These are phyloP conservation scores for Neocatenulostroma microsporum DNA, from an alignment of 2,329 filamentous ascomycete species.

Conservation along the genomic window DNA sequence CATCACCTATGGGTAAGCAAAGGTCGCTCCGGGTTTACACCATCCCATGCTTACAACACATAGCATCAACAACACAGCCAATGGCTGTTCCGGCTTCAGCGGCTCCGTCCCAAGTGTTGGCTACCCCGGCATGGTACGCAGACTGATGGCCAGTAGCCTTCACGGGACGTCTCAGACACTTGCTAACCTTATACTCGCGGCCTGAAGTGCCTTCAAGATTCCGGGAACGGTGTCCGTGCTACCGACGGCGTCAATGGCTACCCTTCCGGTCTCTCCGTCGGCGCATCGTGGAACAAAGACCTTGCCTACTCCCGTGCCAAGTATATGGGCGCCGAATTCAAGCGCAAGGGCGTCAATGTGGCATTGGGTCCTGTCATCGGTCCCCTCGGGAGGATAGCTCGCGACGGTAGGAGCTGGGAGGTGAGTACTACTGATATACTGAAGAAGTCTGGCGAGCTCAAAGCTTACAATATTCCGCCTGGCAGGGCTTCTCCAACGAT, in stretches of 20 bases:
- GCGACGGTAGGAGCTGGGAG: conserved; percentile 14
- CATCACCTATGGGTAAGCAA: too few relatives aligned
- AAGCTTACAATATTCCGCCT: conserved; percentile 10
- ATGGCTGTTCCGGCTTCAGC: conserved; percentile 32
- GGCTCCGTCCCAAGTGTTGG: conserved; percentile 32
- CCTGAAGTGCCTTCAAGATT: conserved; percentile 35
- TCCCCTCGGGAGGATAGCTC: conserved; percentile 23
- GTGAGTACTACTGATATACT: not conserved
- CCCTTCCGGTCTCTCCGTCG: conserved; percentile 30
- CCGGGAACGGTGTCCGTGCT: conserved; percentile 29
- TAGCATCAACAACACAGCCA: conserved; percentile 22
- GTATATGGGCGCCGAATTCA: conserved; percentile 28
- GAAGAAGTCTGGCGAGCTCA: conserved; percentile 9
- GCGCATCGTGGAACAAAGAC: conserved; percentile 32
- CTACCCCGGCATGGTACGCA: conserved; percentile 32
- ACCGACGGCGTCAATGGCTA: conserved; percentile 29
- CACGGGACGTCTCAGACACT: too few relatives aligned
- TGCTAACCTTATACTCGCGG: too few relatives aligned
- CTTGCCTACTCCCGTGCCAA: conserved; percentile 27
- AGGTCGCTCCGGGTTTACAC: conserved; percentile 29
- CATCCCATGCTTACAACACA: not conserved
- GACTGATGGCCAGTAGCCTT: too few relatives aligned
- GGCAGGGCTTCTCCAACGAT: conserved; percentile 17
- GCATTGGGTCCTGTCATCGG: conserved; percentile 26
- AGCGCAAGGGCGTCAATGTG: conserved; percentile 26